Evolutionary conservation across 1,284 basidiomycete genomes (phyloP), one percentile per base, ranked within the genome.

Genomic region (Ustilago trichophora): DNA sequence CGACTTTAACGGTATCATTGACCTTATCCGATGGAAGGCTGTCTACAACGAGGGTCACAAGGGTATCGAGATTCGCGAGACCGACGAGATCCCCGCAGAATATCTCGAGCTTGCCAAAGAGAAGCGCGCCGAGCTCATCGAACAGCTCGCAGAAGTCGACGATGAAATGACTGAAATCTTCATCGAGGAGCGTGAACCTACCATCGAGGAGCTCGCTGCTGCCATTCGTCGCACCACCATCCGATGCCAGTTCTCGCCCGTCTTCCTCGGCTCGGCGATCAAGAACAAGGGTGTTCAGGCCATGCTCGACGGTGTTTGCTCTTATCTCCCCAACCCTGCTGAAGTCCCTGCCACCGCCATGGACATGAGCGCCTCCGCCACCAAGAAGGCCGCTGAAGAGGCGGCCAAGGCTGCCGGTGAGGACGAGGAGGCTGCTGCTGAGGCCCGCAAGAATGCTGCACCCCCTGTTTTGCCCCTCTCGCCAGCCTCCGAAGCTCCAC

Each of bases 221-320:
- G 93, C 93, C 12, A 90, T 99, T 74, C 89, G 94, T 32, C 90
- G 95, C 29, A 87, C 92, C 4, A 98, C 96, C 1, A 87, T 92
- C 71, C 83, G 85, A 9, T 89, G 94, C 80, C 92, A 91, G 75
- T 98, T 98, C 83, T 91, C 91, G 0, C 96, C 96, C 2, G 96
- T 98, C 55, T 98, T 97, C 84, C 85, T 98, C 65, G 96, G 96
- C 34, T 96, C 93, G 7, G 96, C 96, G 0, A 91, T 98, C 82
- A 98, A 98, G 85, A 98, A 99, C 83, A 96, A 93, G 19, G 93
- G 89, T 52, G 91, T 99, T 4, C 96, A 98, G 82, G 88, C 93
- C 15, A 86, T 98, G 70, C 86, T 99, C 18, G 94, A 98, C 77
- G 96, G 94, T 72, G 89, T 98, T 27, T 95, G 93, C 80, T 86